A percentile compares a stretch with the other conserved stretches of the same genome.
These are phyloP conservation scores for Takashimella tepidaria DNA, from an alignment of 1,284 basidiomycete genomes.

Conservation along the genomic window DNA sequence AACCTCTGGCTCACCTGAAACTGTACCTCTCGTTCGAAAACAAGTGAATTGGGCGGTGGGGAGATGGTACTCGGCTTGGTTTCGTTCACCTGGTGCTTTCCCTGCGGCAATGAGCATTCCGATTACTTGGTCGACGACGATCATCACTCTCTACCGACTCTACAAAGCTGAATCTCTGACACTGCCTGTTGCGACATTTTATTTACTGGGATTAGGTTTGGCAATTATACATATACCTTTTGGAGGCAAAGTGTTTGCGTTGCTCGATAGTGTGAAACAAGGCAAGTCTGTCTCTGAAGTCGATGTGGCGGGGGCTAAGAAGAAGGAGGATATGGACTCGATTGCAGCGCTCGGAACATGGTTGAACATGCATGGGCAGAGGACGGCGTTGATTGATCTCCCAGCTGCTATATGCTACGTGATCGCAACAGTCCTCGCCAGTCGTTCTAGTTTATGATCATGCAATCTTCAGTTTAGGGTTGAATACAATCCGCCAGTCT, in stretches of 20 bases:
- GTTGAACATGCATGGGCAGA: background rate
- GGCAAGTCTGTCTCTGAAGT: background rate
- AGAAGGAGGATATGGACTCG: background rate
- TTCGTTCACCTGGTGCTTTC: background rate
- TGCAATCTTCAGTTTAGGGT: no score
- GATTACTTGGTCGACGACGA: background rate
- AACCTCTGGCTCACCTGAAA: background rate
- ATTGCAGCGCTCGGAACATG: background rate
- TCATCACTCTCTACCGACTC: background rate
- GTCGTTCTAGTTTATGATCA: no score
- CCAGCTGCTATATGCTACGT: background rate
- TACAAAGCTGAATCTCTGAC: background rate
- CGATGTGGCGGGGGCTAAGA: background rate
- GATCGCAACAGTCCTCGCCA: background rate
- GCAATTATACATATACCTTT: background rate
- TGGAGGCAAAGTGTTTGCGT: background rate
- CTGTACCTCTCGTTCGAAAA: background rate
- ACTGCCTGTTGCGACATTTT: background rate
- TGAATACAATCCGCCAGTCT: no score
- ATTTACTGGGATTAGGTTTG: background rate
- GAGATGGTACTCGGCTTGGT: background rate
- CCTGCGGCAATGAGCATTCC: background rate
- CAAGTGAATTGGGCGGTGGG: background rate
- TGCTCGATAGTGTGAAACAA: background rate
- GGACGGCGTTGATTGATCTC: background rate